Conservation (phyloP, 257 asterid genomes). For the Solanum arcanum region DNA sequence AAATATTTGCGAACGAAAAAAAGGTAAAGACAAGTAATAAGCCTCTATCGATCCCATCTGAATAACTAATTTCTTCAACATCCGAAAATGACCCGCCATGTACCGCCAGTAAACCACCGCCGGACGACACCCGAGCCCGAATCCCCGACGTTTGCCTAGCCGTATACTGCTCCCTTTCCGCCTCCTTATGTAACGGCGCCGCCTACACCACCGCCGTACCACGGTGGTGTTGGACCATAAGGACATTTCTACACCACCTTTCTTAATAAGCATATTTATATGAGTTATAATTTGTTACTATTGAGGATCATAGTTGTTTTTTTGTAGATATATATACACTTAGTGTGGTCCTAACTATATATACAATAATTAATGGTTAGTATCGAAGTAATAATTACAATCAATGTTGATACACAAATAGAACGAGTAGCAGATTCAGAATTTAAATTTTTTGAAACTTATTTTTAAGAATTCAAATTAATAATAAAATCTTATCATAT, state of each 20-base stretch:
- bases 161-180: constrained; percentile 35
- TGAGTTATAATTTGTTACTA: background rate
- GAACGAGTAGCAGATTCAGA: background rate
- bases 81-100: constrained; percentile 29
- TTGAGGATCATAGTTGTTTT: background rate
- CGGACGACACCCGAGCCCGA: constrained; percentile 34
- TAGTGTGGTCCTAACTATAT: background rate
- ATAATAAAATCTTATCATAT: background rate
- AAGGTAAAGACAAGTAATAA: constrained; percentile 42
- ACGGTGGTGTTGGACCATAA: constrained; percentile 32
- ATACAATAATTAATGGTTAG: constrained; percentile 23
- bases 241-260: constrained; percentile 18
- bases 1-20: constrained; percentile 48
- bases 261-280: constrained; percentile 25
- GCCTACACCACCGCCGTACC: constrained; percentile 32
- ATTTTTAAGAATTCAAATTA: background rate
- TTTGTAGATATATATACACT: background rate
- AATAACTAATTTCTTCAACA: constrained; percentile 33
- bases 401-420: constrained; percentile 7
- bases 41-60: constrained; percentile 46
- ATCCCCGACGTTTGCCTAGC: constrained; percentile 51
- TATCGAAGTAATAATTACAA: constrained; percentile 18
- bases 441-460: background rate
- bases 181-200: constrained; percentile 26
- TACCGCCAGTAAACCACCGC: constrained; percentile 49